Conservation (phyloP, 495 filamentous ascomycete genomes). For the Annulohypoxylon nitens region DNA sequence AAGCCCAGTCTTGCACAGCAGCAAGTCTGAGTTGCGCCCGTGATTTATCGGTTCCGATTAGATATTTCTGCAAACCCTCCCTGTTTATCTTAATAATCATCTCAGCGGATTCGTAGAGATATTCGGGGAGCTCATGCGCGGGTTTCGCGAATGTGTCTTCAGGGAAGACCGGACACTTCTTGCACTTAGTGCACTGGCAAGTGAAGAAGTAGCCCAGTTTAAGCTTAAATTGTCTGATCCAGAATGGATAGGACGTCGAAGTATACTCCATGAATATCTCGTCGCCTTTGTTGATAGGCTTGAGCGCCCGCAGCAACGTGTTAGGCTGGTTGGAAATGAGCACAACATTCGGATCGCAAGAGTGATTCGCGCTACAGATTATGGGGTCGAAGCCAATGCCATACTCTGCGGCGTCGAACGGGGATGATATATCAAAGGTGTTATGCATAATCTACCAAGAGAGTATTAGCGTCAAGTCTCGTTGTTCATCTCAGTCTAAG, state of each 20-base stretch:
- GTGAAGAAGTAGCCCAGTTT: constrained; percentile 25
- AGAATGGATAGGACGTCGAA: constrained; percentile 29
- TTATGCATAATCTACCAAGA: not conserved
- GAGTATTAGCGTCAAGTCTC: not conserved
- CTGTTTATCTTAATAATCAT: not conserved
- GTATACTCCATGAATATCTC: constrained; percentile 39
- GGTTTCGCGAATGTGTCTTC: not conserved
- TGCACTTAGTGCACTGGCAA: constrained; percentile 2
- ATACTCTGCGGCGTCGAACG: not conserved
- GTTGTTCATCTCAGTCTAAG: not conserved
- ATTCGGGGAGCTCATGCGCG: not conserved
- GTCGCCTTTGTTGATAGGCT: constrained; percentile 37
- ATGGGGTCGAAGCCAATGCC: constrained; percentile 35
- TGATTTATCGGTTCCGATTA: not conserved
- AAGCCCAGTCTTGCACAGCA: not conserved
- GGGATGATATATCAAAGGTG: not conserved
- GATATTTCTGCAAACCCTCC: not conserved
- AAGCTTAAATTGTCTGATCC: constrained; percentile 26
- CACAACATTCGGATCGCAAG: constrained; percentile 37
- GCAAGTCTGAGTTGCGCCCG: not conserved
- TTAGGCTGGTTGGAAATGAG: constrained; percentile 29
- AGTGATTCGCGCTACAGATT: constrained; percentile 39
- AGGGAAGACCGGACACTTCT: not conserved
- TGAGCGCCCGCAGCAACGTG: constrained; percentile 33
- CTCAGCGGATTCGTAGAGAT: not conserved